Evolutionary conservation across 441 rosid species (phyloP).

Genomic region (Corymbia citriodora): DNA sequence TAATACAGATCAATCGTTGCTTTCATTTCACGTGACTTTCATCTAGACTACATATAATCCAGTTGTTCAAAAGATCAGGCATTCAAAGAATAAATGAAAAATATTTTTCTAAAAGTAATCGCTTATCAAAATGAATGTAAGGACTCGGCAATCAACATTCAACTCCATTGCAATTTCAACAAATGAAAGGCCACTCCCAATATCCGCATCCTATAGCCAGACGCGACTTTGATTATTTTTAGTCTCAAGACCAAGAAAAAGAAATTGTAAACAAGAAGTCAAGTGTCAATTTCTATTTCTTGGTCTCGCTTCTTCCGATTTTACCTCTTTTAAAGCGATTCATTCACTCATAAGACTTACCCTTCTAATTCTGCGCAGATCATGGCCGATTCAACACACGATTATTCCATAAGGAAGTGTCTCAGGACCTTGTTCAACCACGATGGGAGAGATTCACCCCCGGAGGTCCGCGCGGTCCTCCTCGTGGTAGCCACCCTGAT

Average conservation of each 20-base stretch:
- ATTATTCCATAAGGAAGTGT: background rate
- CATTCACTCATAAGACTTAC: background rate
- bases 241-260: background rate
- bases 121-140: too few relatives aligned
- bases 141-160: background rate
- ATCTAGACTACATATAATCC: background rate
- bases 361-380: background rate
- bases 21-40: background rate
- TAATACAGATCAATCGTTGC: background rate
- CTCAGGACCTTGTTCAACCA: background rate
- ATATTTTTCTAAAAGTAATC: too few relatives aligned
- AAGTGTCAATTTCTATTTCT: background rate
- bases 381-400: background rate
- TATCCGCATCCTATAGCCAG: background rate
- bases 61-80: background rate
- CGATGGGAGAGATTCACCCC: background rate
- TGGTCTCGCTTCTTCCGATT: background rate
- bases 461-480: background rate
- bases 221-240: background rate
- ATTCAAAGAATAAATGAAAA: background rate
- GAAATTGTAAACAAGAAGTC: background rate
- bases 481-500: constrained; percentile 6
- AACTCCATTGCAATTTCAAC: too few relatives aligned
- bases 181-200: background rate
- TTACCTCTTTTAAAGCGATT: background rate